Evolutionary conservation across 2,329 filamentous ascomycete genomes (phyloP), one percentile per base, ranked within the genome.

Genomic region (Phaeosphaeriaceae sp.): DNA sequence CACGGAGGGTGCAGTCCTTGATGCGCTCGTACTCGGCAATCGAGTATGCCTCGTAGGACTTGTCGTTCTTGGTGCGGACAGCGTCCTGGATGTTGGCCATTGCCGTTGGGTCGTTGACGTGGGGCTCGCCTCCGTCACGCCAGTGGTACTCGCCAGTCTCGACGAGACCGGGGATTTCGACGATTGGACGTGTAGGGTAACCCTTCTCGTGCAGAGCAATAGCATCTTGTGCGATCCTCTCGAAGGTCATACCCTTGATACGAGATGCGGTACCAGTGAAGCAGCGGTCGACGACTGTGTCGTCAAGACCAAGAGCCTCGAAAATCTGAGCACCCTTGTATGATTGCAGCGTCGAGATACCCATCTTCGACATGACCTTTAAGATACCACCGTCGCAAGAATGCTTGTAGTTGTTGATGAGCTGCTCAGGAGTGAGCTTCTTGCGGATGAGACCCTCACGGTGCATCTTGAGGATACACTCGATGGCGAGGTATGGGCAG

Each of bases 361-460:
- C 94, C 94, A 98, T 98, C 85, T 98, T 98, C 79, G 91, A 95
- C 94, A 98, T 98, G 77, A 98, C 94, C 81, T 98, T 98, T 65
- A 98, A 84, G 65, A 98, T 97, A 82, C 94, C 94, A 74, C 94
- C 94, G 69, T 97, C 94, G 71, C 92, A 94, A 63, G 94, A 97
- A 79, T 96, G 92, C 82, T 96, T 97, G 86, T 97, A 98, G 83
- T 98, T 98, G 71, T 90, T 89, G 67, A 97, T 94, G 56, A 97
- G 88, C 71, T 89, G 86, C 61, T 97, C 90, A 58, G 95, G 88
- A 21, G 86, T 86, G 46, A 97, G 83, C 78, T 95, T 91, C 86
- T 96, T 97, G 78, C 93, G 91, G 78, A 97, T 96, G 63, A 97
- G 83, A 52, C 91, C 91, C 80, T 98, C 94, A 50, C 92, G 91